A percentile compares a stretch with the other conserved stretches of the same genome.
Evolutionary conservation across 139 green algal genomes (phyloP).

Genomic region (Closterium sp.): DNA sequence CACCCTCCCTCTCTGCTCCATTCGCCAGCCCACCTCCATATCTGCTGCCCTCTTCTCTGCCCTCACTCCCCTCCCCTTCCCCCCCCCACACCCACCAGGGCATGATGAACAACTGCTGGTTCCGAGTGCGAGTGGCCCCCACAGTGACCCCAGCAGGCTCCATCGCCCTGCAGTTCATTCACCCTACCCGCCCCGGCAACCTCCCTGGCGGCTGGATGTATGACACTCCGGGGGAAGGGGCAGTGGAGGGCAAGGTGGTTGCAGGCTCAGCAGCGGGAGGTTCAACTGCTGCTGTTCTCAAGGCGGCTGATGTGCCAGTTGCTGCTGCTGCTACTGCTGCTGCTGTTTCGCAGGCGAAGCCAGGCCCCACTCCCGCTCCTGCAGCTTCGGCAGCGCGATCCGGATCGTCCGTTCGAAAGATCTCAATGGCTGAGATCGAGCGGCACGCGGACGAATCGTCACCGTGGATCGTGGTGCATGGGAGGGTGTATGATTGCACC

Average conservation of each 20-base stretch:
- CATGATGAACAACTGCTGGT: slow-evolving; percentile 98
- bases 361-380: background rate
- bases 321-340: background rate
- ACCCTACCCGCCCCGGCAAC: slow-evolving; percentile 70
- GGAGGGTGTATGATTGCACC: slow-evolving; percentile 67
- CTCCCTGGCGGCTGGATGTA: slow-evolving; percentile 61
- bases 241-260: too few species aligned
- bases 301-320: background rate
- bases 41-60: too few species aligned
- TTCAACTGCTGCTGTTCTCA: background rate
- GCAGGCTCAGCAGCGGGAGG: too few species aligned
- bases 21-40: too few species aligned
- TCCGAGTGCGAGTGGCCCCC: slow-evolving; percentile 59
- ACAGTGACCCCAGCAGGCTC: slow-evolving; percentile 18
- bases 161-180: slow-evolving; percentile 74
- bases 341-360: too few species aligned
- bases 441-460: slow-evolving; percentile 72
- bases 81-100: slow-evolving; percentile 53
- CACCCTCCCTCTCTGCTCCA: too few species aligned
- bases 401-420: slow-evolving; percentile 1
- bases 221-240: background rate
- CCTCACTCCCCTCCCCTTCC: too few species aligned
- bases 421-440: slow-evolving; percentile 75
- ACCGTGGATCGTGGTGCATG: slow-evolving; percentile 90
- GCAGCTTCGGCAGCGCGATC: background rate